Conservation (phyloP, 73 alveolate genomes). For the Stentor roeselii region DNA sequence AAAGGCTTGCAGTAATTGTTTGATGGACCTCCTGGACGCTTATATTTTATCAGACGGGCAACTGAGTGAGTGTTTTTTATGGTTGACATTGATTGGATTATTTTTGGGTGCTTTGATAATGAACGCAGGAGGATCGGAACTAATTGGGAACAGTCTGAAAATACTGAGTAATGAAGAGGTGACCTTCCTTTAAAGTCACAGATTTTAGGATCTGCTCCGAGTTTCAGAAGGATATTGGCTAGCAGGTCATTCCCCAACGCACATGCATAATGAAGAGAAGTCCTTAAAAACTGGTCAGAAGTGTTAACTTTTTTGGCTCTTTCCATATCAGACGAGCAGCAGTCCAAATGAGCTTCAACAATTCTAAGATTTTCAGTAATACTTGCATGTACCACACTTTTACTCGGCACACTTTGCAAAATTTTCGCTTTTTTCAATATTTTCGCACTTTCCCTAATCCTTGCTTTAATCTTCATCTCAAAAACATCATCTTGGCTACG, state of each 20-base stretch:
- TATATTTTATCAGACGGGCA: neutral
- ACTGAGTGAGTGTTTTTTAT: neutral
- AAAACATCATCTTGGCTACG: neutral
- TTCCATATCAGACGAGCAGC: neutral
- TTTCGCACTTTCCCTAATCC: neutral
- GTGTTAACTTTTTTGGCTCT: neutral
- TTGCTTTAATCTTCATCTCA: neutral
- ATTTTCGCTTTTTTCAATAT: neutral
- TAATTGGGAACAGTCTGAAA: neutral
- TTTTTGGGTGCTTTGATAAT: neutral
- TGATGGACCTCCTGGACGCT: neutral
- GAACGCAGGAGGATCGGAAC: neutral
- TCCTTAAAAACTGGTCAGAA: neutral
- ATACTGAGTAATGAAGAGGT: slow-evolving; percentile 25
- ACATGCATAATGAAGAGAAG: slow-evolving; percentile 15
- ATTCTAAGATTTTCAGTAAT: neutral
- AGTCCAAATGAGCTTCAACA: slow-evolving; percentile 2
- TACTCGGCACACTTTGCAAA: neutral
- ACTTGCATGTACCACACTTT: neutral
- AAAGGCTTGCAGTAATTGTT: no score
- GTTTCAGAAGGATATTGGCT: neutral
- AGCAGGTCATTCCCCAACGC: neutral
- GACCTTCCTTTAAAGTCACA: neutral
- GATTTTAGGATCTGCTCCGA: neutral
- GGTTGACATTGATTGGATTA: neutral